Evolutionary conservation across 2,329 filamentous ascomycete species (phyloP).

Genomic region (Torrubiellomyces zombiae): DNA sequence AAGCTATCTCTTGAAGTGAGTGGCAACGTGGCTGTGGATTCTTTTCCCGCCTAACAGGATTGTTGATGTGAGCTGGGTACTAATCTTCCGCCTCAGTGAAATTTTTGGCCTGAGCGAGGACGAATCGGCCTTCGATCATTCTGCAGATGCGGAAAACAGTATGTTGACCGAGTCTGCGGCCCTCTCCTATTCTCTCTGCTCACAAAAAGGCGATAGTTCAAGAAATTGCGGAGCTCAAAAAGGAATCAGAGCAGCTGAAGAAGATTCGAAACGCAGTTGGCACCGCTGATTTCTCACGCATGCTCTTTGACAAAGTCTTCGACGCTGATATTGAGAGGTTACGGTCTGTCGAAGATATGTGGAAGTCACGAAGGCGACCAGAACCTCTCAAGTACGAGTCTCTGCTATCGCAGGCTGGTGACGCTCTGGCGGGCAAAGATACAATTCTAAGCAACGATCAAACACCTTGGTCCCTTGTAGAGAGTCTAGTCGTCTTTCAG

Average conservation of each 20-base stretch:
- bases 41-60: neutral
- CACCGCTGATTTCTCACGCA: slow-evolving; percentile 55
- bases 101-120: slow-evolving; percentile 88
- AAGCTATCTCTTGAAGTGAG: slow-evolving; percentile 72
- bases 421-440: slow-evolving; percentile 33
- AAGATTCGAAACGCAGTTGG: slow-evolving; percentile 70
- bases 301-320: slow-evolving; percentile 90
- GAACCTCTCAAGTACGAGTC: slow-evolving; percentile 53
- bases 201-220: slow-evolving; percentile 28
- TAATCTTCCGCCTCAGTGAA: slow-evolving; percentile 34
- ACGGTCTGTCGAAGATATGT: slow-evolving; percentile 86
- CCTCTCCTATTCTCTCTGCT: neutral
- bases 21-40: too few relatives aligned
- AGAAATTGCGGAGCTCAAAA: slow-evolving; percentile 76
- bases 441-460: slow-evolving; percentile 51
- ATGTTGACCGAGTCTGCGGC: slow-evolving; percentile 7
- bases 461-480: slow-evolving; percentile 59
- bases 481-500: slow-evolving; percentile 75
- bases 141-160: slow-evolving; percentile 68
- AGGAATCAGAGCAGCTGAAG: slow-evolving; percentile 71
- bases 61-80: neutral
- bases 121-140: slow-evolving; percentile 63
- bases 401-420: slow-evolving; percentile 34
- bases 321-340: slow-evolving; percentile 68
- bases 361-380: slow-evolving; percentile 67